Evolutionary conservation across 2,329 filamentous ascomycete species (phyloP), one percentile per base, ranked within the genome.

Genomic region (Leptographium flavum): DNA sequence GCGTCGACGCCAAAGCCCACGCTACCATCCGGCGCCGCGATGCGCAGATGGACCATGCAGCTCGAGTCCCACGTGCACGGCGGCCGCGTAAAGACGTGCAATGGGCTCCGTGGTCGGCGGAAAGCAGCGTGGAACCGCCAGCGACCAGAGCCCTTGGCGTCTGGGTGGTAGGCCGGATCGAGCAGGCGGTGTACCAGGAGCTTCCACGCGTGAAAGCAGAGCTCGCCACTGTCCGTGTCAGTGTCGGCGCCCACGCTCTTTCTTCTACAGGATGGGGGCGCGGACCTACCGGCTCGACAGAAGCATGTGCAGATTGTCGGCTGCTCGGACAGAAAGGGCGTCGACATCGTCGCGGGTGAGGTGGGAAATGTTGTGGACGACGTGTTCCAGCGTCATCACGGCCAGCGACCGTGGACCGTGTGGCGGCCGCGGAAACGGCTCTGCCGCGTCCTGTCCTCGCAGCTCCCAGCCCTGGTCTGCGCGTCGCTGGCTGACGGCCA

Each of bases 1-100:
- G 72, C 66, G 19, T 58, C 54, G 1, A 59, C 58, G 5, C 45
- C 52, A 35, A 58, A 54, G 2, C 27, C 30, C 15, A 45, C 36
- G 9, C 19, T 19, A 1, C 27, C 27, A 28, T n/a, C 19, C 2
- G 46, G 51, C 5, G 49, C 13, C 4, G 21, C 15, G 25, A 61
- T 51, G 27, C 51, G 52, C 1, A 62, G 48, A 30, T 58, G 56
- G 3, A 49, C 50, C 25, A 62, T 47, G 37, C 60, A 62, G 10
- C 55, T 55, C 23, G 57, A 10, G 10, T 39, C 9, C 6, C 46
- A 27, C 22, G 50, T 37, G 11, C 23, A 21, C 17, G 53, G 43
- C 27, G 30, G 25, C 5, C 22, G 9, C 6, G 43, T 36, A 30
- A 46, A 54, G 13, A 41, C 17, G 1, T 21, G 19, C 17, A 54